Conservation (phyloP, 805 yeast genomes). For the Ogataea paraovalis region DNA sequence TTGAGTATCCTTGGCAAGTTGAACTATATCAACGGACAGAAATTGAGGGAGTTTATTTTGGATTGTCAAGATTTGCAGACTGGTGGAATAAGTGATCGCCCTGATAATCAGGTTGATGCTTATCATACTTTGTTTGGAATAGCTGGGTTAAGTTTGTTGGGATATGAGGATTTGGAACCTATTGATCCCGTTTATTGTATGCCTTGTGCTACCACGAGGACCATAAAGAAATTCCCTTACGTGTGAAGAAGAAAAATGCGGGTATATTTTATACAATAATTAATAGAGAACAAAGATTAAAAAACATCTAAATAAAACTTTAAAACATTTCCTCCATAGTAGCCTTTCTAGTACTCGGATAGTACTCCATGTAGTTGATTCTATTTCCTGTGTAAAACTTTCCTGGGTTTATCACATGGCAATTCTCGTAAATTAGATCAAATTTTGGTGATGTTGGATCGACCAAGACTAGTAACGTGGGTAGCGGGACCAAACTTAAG, state of each 20-base stretch:
- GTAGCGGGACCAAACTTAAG: conserved; percentile 73
- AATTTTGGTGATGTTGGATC: conserved; percentile 72
- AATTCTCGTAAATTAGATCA: conserved; percentile 76
- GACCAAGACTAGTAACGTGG: conserved; percentile 56
- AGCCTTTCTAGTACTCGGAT: conserved; percentile 53
- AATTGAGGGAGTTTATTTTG: conserved; percentile 64
- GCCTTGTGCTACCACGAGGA: conserved; percentile 48
- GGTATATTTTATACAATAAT: background rate
- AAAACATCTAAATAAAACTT: background rate
- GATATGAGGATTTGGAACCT: conserved; percentile 50
- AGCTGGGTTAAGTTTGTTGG: conserved; percentile 79
- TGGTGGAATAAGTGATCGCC: conserved; percentile 93
- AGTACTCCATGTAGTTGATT: conserved; percentile 71
- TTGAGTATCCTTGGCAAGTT: conserved; percentile 60
- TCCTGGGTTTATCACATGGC: conserved; percentile 74
- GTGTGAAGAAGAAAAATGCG: background rate
- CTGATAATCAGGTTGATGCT: conserved; percentile 87
- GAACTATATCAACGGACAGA: conserved; percentile 72
- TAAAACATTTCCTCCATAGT: conserved; percentile 42
- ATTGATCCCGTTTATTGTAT: conserved; percentile 88
- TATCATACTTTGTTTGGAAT: conserved; percentile 90
- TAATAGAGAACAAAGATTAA: background rate
- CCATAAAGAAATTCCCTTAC: conserved; percentile 29
- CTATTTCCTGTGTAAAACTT: conserved; percentile 42
- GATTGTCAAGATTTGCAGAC: conserved; percentile 67